These are phyloP conservation scores for Rusavskia elegans DNA, from an alignment of 495 filamentous ascomycete species.

Conservation along the genomic window DNA sequence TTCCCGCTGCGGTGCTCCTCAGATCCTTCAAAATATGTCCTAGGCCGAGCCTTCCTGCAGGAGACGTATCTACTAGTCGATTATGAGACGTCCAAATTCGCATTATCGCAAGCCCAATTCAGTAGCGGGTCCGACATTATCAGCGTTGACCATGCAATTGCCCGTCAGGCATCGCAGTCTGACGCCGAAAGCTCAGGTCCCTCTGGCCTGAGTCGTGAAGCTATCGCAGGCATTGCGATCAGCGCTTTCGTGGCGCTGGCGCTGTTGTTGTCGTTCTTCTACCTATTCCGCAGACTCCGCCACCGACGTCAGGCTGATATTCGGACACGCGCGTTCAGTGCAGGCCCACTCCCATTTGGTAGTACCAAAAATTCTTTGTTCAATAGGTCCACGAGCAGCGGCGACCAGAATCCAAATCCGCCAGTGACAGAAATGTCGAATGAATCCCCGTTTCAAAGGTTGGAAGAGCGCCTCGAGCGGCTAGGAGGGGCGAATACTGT, in stretches of 20 bases:
- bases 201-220: slow-evolving; percentile 15
- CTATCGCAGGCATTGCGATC: slow-evolving; percentile 16
- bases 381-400: background rate
- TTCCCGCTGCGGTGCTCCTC: slow-evolving; percentile 35
- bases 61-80: slow-evolving; percentile 24
- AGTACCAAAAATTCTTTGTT: background rate
- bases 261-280: slow-evolving; percentile 4
- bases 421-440: background rate
- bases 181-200: background rate
- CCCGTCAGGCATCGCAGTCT: background rate
- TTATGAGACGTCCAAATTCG: slow-evolving; percentile 10
- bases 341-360: background rate
- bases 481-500: background rate
- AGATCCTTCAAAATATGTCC: slow-evolving; percentile 32
- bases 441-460: background rate
- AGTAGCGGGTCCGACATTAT: slow-evolving; percentile 2
- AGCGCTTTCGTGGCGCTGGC: slow-evolving; percentile 9
- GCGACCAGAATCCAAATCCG: background rate
- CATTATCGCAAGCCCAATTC: slow-evolving; percentile 8
- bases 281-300: background rate
- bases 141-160: slow-evolving; percentile 3
- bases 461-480: background rate
- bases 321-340: background rate
- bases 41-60: slow-evolving; percentile 40
- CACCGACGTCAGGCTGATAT: background rate